These are phyloP conservation scores for Auricularia heimuer DNA, from an alignment of 768 basidiomycete genomes.

Conservation along the genomic window DNA sequence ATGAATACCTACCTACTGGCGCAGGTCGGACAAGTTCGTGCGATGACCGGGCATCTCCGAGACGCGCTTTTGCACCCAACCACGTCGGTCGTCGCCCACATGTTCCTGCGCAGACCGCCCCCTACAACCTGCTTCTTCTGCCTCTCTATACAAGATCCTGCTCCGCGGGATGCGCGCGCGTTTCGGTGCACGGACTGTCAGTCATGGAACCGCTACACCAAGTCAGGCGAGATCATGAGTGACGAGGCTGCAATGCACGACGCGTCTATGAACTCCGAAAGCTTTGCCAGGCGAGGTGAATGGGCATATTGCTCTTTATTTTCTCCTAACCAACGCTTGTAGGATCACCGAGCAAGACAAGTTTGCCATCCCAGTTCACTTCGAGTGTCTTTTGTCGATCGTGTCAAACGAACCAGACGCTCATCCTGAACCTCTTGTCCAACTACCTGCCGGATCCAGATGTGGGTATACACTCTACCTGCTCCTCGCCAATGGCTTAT, in stretches of 20 bases:
- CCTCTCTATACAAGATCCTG: conserved; percentile 5
- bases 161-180: conserved; percentile 3
- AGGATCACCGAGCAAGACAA: conserved; percentile 65
- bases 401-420: conserved; percentile 88
- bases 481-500: neutral
- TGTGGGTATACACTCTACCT: conserved; percentile 33
- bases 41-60: no score
- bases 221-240: conserved; percentile 65
- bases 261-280: conserved; percentile 53
- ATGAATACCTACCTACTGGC: neutral
- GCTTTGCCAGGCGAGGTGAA: conserved; percentile 67
- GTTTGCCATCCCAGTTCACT: conserved; percentile 49
- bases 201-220: conserved; percentile 60
- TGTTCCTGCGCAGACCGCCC: neutral
- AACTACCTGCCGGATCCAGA: conserved; percentile 78
- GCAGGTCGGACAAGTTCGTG: no score
- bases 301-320: neutral
- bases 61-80: neutral
- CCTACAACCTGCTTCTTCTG: conserved; percentile 14
- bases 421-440: conserved; percentile 76
- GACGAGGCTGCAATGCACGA: conserved; percentile 87
- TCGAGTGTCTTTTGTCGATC: conserved; percentile 65
- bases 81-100: neutral
- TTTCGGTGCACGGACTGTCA: conserved; percentile 14
- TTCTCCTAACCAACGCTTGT: conserved; percentile 2